These are phyloP conservation scores for Phyllosticta paracitricarpa DNA, from an alignment of 2,329 filamentous ascomycete species.

Conservation along the genomic window DNA sequence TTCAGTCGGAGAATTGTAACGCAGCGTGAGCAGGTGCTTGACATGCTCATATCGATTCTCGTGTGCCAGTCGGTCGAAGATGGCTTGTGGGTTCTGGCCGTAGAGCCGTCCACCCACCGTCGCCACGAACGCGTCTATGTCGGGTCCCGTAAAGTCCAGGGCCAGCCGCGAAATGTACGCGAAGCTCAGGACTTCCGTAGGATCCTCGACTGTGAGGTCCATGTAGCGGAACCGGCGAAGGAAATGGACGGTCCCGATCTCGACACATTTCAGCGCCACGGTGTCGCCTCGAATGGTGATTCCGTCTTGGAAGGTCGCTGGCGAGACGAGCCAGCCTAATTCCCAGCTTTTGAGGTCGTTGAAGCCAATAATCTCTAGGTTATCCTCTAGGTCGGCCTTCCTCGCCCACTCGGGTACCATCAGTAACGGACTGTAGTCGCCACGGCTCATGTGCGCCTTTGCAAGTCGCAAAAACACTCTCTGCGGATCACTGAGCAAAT, in stretches of 20 bases:
- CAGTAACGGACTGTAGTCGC: constrained; percentile 14
- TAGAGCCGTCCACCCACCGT: neutral
- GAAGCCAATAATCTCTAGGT: neutral
- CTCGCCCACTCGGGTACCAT: neutral
- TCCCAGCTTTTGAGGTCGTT: neutral
- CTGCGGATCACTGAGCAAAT: constrained; percentile 2
- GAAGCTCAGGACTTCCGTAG: neutral
- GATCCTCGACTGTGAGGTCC: neutral
- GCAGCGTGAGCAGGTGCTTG: neutral
- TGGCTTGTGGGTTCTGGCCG: neutral
- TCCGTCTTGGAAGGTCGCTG: neutral
- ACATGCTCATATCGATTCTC: neutral
- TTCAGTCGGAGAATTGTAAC: constrained; percentile 15
- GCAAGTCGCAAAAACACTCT: constrained; percentile 11
- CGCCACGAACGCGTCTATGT: neutral
- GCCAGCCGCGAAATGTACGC: neutral
- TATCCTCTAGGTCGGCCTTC: neutral
- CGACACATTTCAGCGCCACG: neutral
- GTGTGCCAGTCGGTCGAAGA: neutral
- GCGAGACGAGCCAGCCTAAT: neutral
- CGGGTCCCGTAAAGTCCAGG: neutral
- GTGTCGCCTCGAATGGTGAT: neutral
- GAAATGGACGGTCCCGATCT: neutral
- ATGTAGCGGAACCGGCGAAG: neutral
- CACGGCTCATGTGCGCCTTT: constrained; percentile 5